These are phyloP conservation scores for Rosa multiflora DNA, from an alignment of 306 rosid genomes.

Conservation along the genomic window DNA sequence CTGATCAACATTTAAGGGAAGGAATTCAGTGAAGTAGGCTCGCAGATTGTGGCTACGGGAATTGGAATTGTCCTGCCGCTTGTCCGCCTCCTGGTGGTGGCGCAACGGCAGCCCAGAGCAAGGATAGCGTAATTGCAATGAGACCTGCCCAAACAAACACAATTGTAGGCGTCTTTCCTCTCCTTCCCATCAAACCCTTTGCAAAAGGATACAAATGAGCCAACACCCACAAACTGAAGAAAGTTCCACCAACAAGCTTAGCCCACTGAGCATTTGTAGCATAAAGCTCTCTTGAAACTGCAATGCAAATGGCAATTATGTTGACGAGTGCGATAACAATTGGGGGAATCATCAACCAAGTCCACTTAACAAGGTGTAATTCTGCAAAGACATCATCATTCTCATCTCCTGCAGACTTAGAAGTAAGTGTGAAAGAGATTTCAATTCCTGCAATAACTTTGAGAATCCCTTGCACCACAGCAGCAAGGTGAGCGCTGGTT, in stretches of 20 bases:
- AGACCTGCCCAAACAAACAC: conserved; percentile 60
- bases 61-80: conserved; percentile 28
- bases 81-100: conserved; percentile 29
- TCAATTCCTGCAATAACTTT: conserved; percentile 57
- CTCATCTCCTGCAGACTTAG: conserved; percentile 44
- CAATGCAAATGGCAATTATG: conserved; percentile 43
- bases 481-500: conserved; percentile 54
- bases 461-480: conserved; percentile 46
- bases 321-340: conserved; percentile 51
- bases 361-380: conserved; percentile 52
- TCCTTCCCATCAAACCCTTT: conserved; percentile 57
- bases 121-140: conserved; percentile 52
- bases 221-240: conserved; percentile 58
- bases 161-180: conserved; percentile 54
- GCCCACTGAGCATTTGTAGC: conserved; percentile 41
- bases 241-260: conserved; percentile 47
- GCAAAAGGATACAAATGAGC: conserved; percentile 60
- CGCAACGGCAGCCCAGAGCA: conserved; percentile 47
- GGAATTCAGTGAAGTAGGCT: background rate
- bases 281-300: conserved; percentile 47
- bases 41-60: conserved; percentile 27
- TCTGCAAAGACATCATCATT: conserved; percentile 38
- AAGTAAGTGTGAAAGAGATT: conserved; percentile 52
- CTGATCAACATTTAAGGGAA: background rate
- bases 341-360: conserved; percentile 51